phyloP scores from a whole-genome alignment of 2,329 filamentous ascomycete genomes.

The Aureobasidium sp. region DNA sequence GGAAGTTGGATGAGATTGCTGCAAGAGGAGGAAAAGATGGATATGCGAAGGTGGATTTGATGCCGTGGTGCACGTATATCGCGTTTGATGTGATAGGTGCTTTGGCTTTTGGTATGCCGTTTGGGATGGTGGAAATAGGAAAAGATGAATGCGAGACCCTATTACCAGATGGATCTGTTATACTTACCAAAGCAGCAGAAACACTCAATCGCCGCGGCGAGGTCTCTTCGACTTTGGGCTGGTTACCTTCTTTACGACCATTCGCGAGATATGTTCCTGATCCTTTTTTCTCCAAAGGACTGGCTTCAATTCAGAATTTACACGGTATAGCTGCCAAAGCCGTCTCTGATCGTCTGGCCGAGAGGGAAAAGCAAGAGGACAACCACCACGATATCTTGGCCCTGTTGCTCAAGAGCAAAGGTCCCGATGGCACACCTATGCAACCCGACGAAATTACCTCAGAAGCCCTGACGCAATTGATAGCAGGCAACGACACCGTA shows the following conservation, averaged over 20 bases:
- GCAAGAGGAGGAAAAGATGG: conserved; percentile 10
- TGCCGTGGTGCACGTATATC: conserved; percentile 22
- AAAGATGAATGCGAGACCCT: conserved; percentile 19
- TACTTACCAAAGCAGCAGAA: conserved; percentile 18
- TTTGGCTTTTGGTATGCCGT: conserved; percentile 23
- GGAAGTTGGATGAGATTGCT: conserved; percentile 19
- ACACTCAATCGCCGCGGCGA: conserved; percentile 21
- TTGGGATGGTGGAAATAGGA: conserved; percentile 22
- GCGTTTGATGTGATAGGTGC: conserved; percentile 22
- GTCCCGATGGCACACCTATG: conserved; percentile 24
- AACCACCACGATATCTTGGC: conserved; percentile 26
- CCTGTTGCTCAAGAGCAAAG: conserved; percentile 25
- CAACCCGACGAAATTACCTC: conserved; percentile 24
- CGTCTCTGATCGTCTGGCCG: conserved; percentile 24
- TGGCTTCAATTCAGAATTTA: conserved; percentile 19
- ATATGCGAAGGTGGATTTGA: conserved; percentile 19
- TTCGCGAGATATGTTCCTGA: conserved; percentile 21
- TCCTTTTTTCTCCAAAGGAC: conserved; percentile 22
- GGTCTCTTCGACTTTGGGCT: conserved; percentile 18
- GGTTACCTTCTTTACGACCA: conserved; percentile 10
- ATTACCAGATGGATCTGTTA: conserved; percentile 18
- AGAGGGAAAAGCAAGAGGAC: conserved; percentile 5
- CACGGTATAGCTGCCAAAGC: conserved; percentile 24
- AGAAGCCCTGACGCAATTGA: conserved; percentile 28
- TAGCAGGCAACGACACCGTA: conserved; percentile 30